Evolutionary conservation across 306 rosid genomes (phyloP).

Genomic region (Heteromeles arbutifolia): DNA sequence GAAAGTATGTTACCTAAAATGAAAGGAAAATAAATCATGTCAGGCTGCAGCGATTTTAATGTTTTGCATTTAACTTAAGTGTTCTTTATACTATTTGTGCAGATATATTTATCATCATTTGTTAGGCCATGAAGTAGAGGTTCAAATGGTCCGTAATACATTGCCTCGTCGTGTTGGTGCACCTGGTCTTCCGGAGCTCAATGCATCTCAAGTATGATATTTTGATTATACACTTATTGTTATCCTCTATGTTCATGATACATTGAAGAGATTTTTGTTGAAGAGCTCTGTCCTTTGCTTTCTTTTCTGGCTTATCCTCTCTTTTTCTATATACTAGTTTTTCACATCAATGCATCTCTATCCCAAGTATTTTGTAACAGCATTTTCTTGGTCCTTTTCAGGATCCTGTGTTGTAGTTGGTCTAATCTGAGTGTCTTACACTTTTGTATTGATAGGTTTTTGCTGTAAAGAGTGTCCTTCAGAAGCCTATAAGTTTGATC

Average conservation of each 20-base stretch:
- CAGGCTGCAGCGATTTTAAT: neutral
- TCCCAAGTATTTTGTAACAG: neutral
- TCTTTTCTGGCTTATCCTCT: neutral
- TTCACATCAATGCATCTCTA: neutral
- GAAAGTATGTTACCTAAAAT: neutral
- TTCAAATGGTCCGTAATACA: slow-evolving; percentile 96
- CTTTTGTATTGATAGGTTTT: slow-evolving; percentile 50
- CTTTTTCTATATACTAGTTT: neutral
- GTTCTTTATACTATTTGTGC: slow-evolving; percentile 17
- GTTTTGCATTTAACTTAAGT: neutral
- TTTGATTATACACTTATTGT: slow-evolving; percentile 9
- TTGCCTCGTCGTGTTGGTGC: slow-evolving; percentile 99
- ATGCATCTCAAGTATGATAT: slow-evolving; percentile 89
- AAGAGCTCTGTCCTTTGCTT: neutral
- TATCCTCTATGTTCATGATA: neutral
- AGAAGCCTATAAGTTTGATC: slow-evolving; percentile 98
- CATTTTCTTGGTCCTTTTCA: neutral
- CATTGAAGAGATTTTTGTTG: neutral
- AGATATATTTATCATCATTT: slow-evolving; percentile 96
- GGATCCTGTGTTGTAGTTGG: neutral
- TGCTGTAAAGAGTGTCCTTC: slow-evolving; percentile 98
- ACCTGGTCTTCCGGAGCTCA: slow-evolving; percentile 97
- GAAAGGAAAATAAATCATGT: neutral
- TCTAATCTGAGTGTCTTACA: neutral
- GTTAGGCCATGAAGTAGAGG: slow-evolving; percentile 98